These are phyloP conservation scores for Mytilinidion resinicola DNA, from an alignment of 495 filamentous ascomycete genomes.

Conservation along the genomic window DNA sequence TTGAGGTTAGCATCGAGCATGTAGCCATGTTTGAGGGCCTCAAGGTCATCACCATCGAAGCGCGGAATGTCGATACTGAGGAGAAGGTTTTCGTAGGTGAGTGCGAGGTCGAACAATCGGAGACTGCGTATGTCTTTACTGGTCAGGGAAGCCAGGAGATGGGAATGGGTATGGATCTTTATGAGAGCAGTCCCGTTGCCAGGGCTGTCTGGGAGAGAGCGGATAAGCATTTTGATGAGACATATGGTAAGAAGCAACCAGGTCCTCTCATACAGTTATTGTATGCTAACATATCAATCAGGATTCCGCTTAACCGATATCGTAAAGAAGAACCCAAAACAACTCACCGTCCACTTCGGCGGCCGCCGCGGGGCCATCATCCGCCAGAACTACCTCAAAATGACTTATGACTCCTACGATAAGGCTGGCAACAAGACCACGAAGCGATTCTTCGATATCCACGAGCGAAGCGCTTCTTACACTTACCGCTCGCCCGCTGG, in stretches of 20 bases:
- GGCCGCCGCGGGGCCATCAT: conserved; percentile 36
- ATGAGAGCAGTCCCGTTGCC: conserved; percentile 33
- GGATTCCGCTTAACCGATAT: conserved; percentile 39
- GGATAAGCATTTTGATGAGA: conserved; percentile 34
- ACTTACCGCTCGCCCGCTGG: conserved; percentile 35
- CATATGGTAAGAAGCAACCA: conserved; percentile 32
- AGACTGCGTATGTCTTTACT: conserved; percentile 42
- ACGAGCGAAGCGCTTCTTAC: conserved; percentile 26
- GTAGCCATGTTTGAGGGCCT: conserved; percentile 36
- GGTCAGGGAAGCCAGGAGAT: conserved; percentile 42
- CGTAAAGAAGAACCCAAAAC: conserved; percentile 39
- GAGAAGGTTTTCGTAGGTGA: conserved; percentile 35
- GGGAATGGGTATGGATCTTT: conserved; percentile 43
- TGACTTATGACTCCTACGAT: conserved; percentile 22
- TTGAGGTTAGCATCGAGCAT: conserved; percentile 34
- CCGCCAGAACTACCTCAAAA: conserved; percentile 35
- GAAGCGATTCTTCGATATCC: conserved; percentile 25
- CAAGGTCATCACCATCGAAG: conserved; percentile 32
- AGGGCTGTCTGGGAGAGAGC: conserved; percentile 39
- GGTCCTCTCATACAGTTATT: neutral
- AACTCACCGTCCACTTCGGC: conserved; percentile 40
- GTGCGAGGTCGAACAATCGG: conserved; percentile 36
- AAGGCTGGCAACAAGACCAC: conserved; percentile 5
- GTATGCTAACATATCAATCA: conserved; percentile 8
- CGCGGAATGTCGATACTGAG: conserved; percentile 21